Evolutionary conservation across 768 basidiomycete species (phyloP), one percentile per base, ranked within the genome.

Genomic region (Goffeauzyma gilvescens): DNA sequence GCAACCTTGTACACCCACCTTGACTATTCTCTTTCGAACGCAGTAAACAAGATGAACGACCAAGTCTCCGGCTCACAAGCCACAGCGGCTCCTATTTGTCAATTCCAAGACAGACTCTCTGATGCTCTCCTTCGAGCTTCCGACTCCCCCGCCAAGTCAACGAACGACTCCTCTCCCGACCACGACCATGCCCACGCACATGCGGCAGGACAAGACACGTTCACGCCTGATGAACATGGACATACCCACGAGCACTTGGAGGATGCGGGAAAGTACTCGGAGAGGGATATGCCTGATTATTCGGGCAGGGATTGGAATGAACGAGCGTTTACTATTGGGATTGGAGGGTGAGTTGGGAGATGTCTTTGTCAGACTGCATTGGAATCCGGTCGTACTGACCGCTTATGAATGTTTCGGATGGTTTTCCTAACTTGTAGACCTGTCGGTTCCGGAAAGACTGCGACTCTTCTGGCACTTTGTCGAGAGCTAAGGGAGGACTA

Each of bases 401-500:
- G 26, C 15, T 17, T 30, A 6, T 8, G 9, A 8, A 12, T 28
- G n/a, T 7, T 17, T 2, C 15, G 10, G 3, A 14, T 2, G 2
- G 25, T 3, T 32, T 28, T 18, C 25, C 13, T 24, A 20, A 15
- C 22, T 47, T 36, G 9, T 13, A 30, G 89, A 0, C 89, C 89
- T 2, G 89, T 96, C n/a, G 89, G 89, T 8, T 93, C 89, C 2
- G 90, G 90, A 3, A 96, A 98, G 69, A 95, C 90, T 0, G 90
- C 90, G 0, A 66, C 95, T 51, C 82, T 86, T 2, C 75, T 98
- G 38, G 83, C 82, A 1, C 71, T 98, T 14, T 95, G 90, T 67
- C 72, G 77, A 59, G 71, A 69, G 33, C 67, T 96, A 36, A 72
- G 90, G 45, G 72, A 72, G 24, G 74, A 79, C 48, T 83, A 81